Evolutionary conservation across 805 yeast genomes (phyloP).

Genomic region (Komagataella ulmi): DNA sequence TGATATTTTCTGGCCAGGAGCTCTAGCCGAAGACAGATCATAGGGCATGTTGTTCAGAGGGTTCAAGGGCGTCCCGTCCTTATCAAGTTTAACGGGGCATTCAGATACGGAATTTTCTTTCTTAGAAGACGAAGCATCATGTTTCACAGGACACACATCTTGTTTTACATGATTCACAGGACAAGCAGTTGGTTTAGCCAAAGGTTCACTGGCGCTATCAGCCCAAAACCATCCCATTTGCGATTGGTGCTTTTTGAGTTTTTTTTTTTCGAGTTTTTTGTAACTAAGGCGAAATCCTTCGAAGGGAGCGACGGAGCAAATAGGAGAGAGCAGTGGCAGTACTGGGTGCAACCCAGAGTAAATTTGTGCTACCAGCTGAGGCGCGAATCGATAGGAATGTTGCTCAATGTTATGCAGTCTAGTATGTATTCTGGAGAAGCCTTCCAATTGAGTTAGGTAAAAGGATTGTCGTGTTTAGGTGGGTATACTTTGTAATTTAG

Average conservation of each 20-base stretch:
- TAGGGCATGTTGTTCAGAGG: slow-evolving; percentile 88
- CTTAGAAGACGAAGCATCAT: slow-evolving; percentile 7
- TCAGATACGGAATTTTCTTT: slow-evolving; percentile 3
- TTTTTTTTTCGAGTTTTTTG: neutral
- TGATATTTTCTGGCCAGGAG: slow-evolving; percentile 68
- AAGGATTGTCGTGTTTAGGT: too few species aligned
- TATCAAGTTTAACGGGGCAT: slow-evolving; percentile 5
- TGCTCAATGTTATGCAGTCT: neutral
- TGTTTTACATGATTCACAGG: slow-evolving; percentile 19
- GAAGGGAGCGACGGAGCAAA: neutral
- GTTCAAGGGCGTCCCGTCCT: slow-evolving; percentile 32
- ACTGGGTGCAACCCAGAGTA: neutral
- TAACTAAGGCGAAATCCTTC: neutral
- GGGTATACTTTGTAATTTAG: too few species aligned
- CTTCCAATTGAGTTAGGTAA: too few species aligned
- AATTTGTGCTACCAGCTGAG: neutral
- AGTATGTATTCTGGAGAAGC: too few species aligned
- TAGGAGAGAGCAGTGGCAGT: neutral
- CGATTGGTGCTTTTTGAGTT: neutral
- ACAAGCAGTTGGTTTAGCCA: slow-evolving; percentile 10
- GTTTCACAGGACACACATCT: slow-evolving; percentile 8
- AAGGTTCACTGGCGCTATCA: slow-evolving; percentile 12
- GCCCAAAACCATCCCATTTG: slow-evolving; percentile 93
- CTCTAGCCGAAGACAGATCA: slow-evolving; percentile 45
- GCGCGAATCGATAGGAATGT: neutral